Base-by-base conservation (phyloP, 164 flowering plant genomes). In the Cinnamomum chago region DNA sequence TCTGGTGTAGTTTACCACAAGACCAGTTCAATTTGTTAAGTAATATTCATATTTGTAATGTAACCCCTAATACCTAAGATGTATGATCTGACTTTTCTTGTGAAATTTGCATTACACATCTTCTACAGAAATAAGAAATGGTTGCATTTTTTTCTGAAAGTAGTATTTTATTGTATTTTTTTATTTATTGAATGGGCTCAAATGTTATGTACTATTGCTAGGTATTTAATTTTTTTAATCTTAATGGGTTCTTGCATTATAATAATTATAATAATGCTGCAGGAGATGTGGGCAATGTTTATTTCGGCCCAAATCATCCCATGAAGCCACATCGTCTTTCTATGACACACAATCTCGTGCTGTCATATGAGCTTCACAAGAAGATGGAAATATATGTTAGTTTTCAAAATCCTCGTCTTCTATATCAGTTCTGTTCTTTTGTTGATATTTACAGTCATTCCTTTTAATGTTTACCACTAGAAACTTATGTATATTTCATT, bases 301-400 rank as follows among this genome's bases (percentile, higher is more conserved):
- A 96, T 78, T 96, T 93, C 68, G 99, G 99, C 13, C 97, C 97
- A 14, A 96, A 94, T 65, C 99, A 96, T 82, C 99, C 98, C 2
- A 96, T 96, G 99, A 96, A 96, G 78, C 99, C 99, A 2, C 99
- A 96, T 75, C 88, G 99, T 50, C 94, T 96, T 71, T 94, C 95
- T 79, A 96, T 96, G 99, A 96, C 99, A 24, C 98, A 96, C 76
- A 93, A 96, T 85, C 92, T 96, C 60, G 97, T 96, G 64, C 93
- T 96, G 62, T 82, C 99, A 0, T 96, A 96, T 65, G 92, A 87
- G 0, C 95, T 96, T 3, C 98, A 96, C 85, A 85, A 91, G 78
- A 96, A 92, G 86, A 96, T 96, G 99, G 99, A 95, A 83, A 84
- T 95, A 65, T 95, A 95, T 88, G 97, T 91, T 50, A 67, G 97